Percentiles rank a stretch among this genome's conserved stretches.
phyloP scores from a whole-genome alignment of 2,329 filamentous ascomycete genomes.

The Xylariaceae sp. region DNA sequence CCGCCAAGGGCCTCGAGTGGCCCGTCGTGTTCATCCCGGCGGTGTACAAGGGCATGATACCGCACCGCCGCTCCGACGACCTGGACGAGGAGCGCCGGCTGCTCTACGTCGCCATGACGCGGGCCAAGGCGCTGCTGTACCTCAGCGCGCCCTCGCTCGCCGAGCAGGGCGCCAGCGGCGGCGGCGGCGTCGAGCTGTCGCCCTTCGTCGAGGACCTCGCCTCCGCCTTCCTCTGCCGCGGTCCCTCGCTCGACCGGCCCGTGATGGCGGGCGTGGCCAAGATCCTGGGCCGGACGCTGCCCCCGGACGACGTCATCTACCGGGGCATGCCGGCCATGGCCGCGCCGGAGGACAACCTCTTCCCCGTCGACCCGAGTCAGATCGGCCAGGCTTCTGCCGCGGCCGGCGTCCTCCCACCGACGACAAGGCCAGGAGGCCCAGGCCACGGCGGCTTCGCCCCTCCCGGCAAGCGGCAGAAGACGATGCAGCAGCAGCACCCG shows the following conservation, averaged over 20 bases:
- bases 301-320: conserved; percentile 47
- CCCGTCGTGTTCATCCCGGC: conserved; percentile 89
- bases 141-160: conserved; percentile 70
- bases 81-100: conserved; percentile 79
- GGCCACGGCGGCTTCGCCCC: conserved; percentile 8
- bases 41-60: conserved; percentile 83
- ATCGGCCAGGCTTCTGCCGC: conserved; percentile 24
- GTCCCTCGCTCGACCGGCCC: conserved; percentile 59
- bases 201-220: conserved; percentile 55
- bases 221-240: conserved; percentile 40
- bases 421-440: too few species aligned
- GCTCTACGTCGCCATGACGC: conserved; percentile 94
- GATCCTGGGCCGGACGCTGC: conserved; percentile 59
- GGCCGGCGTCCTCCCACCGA: conserved; percentile 10
- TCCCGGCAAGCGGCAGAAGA: conserved; percentile 21
- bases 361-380: conserved; percentile 55
- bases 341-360: conserved; percentile 58
- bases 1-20: conserved; percentile 94
- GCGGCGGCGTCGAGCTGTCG: conserved; percentile 53
- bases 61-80: conserved; percentile 80
- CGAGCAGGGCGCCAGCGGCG: conserved; percentile 47
- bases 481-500: conserved; percentile 21
- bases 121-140: conserved; percentile 79
- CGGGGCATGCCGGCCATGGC: conserved; percentile 45
- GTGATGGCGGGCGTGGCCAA: conserved; percentile 60